phyloP scores from a whole-genome alignment of 2,329 filamentous ascomycete species.

The Dendryphion nanum region DNA sequence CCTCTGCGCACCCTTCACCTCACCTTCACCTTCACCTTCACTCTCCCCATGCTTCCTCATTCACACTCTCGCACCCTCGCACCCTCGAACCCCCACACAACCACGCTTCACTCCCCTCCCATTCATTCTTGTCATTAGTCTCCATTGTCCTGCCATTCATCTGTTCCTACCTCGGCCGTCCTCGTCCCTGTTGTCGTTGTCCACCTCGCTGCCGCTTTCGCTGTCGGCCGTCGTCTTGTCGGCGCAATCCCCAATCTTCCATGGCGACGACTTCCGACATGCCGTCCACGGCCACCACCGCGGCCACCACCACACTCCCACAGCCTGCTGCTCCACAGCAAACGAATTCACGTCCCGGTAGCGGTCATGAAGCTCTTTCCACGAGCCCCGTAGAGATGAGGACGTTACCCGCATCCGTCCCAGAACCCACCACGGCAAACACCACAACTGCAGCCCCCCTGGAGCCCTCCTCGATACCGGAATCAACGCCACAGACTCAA shows the following conservation, averaged over 20 bases:
- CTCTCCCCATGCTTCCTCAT: no score
- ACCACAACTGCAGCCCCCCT: constrained; percentile 11
- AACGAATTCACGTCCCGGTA: constrained; percentile 21
- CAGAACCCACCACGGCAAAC: constrained; percentile 14
- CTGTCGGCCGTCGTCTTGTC: background rate
- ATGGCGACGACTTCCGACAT: constrained; percentile 33
- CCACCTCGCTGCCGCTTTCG: background rate
- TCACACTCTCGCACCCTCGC: no score
- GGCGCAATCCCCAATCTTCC: constrained; percentile 8
- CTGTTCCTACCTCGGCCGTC: no score
- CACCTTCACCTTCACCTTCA: constrained; percentile 2
- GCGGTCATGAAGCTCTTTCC: constrained; percentile 19
- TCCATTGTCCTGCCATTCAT: no score
- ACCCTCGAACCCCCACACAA: background rate
- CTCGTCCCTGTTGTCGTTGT: background rate
- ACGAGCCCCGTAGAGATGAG: constrained; percentile 36
- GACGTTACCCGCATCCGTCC: constrained; percentile 23
- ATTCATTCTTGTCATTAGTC: constrained; percentile 4
- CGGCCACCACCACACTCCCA: constrained; percentile 15
- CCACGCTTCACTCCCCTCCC: no score
- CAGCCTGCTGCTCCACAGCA: constrained; percentile 23
- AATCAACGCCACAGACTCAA: constrained; percentile 9
- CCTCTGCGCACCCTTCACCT: constrained; percentile 1
- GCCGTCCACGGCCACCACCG: constrained; percentile 18
- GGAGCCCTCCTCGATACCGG: constrained; percentile 15